Conservation (phyloP, 179 eudicot species). For the Amaranthus tricolor region DNA sequence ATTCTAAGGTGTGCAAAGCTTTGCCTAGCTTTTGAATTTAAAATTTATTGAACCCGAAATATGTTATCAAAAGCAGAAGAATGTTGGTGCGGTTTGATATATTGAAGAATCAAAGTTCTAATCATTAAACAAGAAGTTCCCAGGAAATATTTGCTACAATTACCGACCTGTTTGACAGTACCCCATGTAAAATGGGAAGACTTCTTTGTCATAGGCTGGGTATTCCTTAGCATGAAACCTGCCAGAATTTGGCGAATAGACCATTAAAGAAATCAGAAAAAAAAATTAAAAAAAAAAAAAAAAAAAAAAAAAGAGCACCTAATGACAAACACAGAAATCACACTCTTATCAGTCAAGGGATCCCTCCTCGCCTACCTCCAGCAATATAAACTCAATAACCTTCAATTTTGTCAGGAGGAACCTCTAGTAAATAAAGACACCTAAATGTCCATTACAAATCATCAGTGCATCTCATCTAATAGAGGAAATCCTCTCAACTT, state of each 20-base stretch:
- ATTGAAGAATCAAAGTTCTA: neutral
- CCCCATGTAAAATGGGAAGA: constrained; percentile 77
- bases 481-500: neutral
- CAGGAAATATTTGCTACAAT: neutral
- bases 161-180: constrained; percentile 80
- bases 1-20: neutral
- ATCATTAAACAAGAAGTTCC: neutral
- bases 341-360: neutral
- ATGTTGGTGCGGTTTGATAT: neutral
- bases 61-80: neutral
- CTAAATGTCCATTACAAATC: neutral
- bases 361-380: neutral
- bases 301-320: neutral
- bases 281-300: neutral
- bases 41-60: neutral
- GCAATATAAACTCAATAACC: too few relatives aligned
- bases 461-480: neutral
- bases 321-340: neutral
- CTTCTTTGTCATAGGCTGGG: constrained; percentile 67
- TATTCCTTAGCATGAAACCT: constrained; percentile 99
- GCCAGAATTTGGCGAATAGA: constrained; percentile 20
- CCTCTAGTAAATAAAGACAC: neutral
- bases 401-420: neutral
- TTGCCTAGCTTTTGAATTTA: neutral
- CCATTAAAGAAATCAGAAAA: neutral